Evolutionary conservation across 2,329 filamentous ascomycete genomes (phyloP), one percentile per base, ranked within the genome.

Genomic region (Fusarium nelsonii): DNA sequence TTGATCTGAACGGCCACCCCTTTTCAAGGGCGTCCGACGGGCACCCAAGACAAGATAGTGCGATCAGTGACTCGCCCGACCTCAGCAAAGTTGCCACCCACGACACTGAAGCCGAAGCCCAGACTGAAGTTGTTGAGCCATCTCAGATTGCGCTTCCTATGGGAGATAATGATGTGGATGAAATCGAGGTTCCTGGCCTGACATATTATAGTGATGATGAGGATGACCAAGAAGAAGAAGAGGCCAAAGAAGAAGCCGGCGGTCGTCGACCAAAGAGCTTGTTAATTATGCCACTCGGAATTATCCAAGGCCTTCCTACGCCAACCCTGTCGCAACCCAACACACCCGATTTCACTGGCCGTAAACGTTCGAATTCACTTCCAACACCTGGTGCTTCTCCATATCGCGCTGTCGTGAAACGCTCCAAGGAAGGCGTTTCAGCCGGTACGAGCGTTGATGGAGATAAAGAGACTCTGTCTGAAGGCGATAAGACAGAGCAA

Each of bases 131-230:
- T 33, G 68, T 74, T 16, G 75, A 79, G 32, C 80, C 82, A 2
- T 71, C 72, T 20, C 72, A 78, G 40, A 86, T 94, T 65, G 89
- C 92, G n/a, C 81, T 96, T 11, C 92, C 92, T 0, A 81, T 90
- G 40, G 83, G 83, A 26, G 84, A 88, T 36, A 85, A 89, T 48
- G 93, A 97, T 74, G 81, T 95, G 9, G 86, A 90, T 45, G 93
- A 97, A 76, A 96, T 97, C 41, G 92, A 96, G 74, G 86, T 93
- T 44, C 91, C 92, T 5, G 91, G 91, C 0, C 83, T 93, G 7
- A 87, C 85, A 1, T 78, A 78, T 14, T 85, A 89, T 68, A 88
- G 84, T 58, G 89, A 92, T 58, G 89, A 90, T 15, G 90, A 91
- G 52, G 81, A 82, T 14, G 82, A 81, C 10, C 78, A 82, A 4